Evolutionary conservation across 139 green algal genomes (phyloP).

Genomic region (Astrephomene gubernaculifera): DNA sequence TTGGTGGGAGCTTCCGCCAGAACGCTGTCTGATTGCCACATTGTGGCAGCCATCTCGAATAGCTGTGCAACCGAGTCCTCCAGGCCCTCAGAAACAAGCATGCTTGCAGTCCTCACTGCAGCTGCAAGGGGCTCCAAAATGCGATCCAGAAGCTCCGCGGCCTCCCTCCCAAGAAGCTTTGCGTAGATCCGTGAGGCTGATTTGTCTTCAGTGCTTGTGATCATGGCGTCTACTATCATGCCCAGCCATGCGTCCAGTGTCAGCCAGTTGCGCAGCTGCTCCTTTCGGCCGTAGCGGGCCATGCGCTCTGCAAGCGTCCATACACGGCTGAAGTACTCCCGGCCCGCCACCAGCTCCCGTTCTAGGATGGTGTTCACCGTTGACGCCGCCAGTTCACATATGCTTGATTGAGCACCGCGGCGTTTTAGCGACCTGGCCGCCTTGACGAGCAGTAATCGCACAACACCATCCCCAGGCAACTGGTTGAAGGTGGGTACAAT

Average conservation of each 20-base stretch:
- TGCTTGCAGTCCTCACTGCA: conserved; percentile 3
- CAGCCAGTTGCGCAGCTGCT: conserved; percentile 39
- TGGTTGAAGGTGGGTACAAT: conserved; percentile 32
- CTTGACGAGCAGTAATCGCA: conserved; percentile 8
- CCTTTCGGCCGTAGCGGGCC: conserved; percentile 4
- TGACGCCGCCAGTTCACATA: neutral
- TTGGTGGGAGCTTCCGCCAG: conserved; percentile 19
- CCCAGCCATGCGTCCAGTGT: conserved; percentile 34
- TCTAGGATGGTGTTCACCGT: neutral
- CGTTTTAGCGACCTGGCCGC: neutral
- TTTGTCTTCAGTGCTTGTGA: neutral
- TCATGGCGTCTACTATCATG: conserved; percentile 35
- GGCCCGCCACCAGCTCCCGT: conserved; percentile 11
- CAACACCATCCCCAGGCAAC: neutral
- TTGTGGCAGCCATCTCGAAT: conserved; percentile 1
- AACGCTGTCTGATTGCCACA: neutral
- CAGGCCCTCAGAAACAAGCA: neutral
- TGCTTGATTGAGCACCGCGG: neutral
- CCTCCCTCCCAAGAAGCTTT: conserved; percentile 19
- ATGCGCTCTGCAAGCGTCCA: conserved; percentile 43
- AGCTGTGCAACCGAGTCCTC: conserved; percentile 16
- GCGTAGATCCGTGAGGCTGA: conserved; percentile 18
- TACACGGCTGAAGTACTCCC: conserved; percentile 37
- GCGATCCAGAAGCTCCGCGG: conserved; percentile 15
- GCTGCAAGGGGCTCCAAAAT: neutral